Conservation (phyloP, 2,329 filamentous ascomycete genomes). For the Aureobasidium sp. region DNA sequence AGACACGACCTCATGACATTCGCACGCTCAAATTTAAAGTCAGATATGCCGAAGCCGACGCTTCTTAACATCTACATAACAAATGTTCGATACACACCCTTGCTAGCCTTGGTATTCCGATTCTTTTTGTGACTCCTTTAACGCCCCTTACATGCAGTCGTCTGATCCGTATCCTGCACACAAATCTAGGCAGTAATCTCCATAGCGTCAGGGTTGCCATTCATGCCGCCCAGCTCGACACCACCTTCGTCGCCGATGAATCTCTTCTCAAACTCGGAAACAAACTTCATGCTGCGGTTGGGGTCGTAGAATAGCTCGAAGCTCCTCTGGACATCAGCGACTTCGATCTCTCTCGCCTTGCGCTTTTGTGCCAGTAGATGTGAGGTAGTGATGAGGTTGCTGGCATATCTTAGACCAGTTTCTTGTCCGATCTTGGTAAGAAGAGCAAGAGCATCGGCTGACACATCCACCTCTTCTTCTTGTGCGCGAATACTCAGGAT, state of each 20-base stretch:
- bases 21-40: neutral
- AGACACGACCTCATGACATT: slow-evolving; percentile 9
- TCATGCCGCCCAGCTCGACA: slow-evolving; percentile 58
- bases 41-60: neutral
- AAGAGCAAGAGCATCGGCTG: slow-evolving; percentile 80
- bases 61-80: neutral
- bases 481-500: slow-evolving; percentile 88
- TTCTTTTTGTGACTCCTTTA: slow-evolving; percentile 16
- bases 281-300: slow-evolving; percentile 78
- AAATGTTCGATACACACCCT: neutral
- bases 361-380: slow-evolving; percentile 83
- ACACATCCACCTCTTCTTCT: slow-evolving; percentile 92
- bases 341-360: slow-evolving; percentile 71
- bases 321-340: slow-evolving; percentile 87
- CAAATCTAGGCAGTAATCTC: slow-evolving; percentile 48
- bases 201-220: slow-evolving; percentile 57
- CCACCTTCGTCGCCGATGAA: slow-evolving; percentile 81
- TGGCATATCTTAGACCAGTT: slow-evolving; percentile 88
- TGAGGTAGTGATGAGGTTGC: slow-evolving; percentile 93
- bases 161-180: neutral
- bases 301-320: slow-evolving; percentile 94
- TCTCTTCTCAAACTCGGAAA: slow-evolving; percentile 81
- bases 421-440: slow-evolving; percentile 95
- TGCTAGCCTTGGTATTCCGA: slow-evolving; percentile 16
- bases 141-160: slow-evolving; percentile 2